phyloP scores from a whole-genome alignment of 1,284 basidiomycete genomes.

The Phellinidium pouzarii region DNA sequence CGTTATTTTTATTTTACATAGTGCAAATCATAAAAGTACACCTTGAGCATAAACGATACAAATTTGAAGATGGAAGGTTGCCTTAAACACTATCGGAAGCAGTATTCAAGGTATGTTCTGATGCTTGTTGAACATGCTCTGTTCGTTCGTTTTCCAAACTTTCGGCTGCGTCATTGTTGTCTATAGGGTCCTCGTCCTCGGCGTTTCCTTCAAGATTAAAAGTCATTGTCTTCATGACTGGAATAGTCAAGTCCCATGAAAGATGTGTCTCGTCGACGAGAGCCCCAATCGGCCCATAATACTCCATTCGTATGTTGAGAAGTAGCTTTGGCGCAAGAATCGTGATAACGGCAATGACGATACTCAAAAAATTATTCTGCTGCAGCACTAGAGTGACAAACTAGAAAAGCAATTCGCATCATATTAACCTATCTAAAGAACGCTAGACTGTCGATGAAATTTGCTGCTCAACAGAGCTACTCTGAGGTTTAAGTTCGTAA shows the following conservation, averaged over 20 bases:
- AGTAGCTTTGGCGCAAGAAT: conserved; percentile 5
- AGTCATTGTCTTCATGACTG: not conserved
- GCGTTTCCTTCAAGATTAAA: not conserved
- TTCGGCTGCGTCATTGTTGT: too few relatives aligned
- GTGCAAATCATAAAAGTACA: too few relatives aligned
- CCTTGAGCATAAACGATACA: too few relatives aligned
- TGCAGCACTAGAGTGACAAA: not conserved
- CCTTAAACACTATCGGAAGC: too few relatives aligned
- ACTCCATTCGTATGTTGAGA: not conserved
- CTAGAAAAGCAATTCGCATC: not conserved
- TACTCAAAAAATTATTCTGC: not conserved
- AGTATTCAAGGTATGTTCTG: too few relatives aligned
- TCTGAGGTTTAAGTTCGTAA: not conserved
- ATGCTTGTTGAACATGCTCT: too few relatives aligned
- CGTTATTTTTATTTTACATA: too few relatives aligned
- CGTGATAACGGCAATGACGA: conserved; percentile 2
- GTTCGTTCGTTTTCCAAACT: too few relatives aligned
- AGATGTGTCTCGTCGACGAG: not conserved
- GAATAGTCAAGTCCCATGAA: not conserved
- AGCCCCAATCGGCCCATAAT: not conserved
- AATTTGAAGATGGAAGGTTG: too few relatives aligned
- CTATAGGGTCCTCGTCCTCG: too few relatives aligned
- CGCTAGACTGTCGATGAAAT: not conserved
- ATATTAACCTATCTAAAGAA: not conserved
- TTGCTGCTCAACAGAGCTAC: not conserved